These are phyloP conservation scores for Sporobolomyces phaffii DNA, from an alignment of 768 basidiomycete species.

Conservation along the genomic window DNA sequence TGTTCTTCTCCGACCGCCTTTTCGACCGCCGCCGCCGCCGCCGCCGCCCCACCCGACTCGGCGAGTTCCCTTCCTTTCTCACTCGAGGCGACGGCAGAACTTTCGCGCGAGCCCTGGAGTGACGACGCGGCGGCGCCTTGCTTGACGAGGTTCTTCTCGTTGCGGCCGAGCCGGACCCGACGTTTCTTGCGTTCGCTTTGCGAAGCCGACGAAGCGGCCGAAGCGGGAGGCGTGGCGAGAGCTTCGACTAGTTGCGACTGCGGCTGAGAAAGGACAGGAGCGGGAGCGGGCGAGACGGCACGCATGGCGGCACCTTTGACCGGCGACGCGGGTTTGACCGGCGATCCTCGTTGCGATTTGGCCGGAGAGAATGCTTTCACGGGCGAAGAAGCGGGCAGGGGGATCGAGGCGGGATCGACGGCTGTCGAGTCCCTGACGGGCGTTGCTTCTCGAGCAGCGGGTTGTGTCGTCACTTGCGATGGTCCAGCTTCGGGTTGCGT, in stretches of 20 bases:
- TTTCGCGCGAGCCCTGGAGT: background rate
- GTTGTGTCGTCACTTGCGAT: background rate
- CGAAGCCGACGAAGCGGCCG: background rate
- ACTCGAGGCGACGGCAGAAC: background rate
- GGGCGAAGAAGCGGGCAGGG: constrained; percentile 3
- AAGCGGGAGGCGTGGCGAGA: background rate
- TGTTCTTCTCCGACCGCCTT: background rate
- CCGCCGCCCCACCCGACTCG: background rate
- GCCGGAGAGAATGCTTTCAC: background rate
- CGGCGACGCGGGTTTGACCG: background rate
- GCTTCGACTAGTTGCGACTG: background rate
- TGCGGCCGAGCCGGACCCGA: background rate
- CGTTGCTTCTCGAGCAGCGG: background rate
- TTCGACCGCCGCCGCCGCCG: background rate
- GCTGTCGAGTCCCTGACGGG: background rate
- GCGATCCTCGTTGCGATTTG: background rate
- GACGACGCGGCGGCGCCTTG: background rate
- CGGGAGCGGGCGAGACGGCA: background rate
- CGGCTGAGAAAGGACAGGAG: background rate
- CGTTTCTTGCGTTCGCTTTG: background rate
- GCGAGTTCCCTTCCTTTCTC: background rate
- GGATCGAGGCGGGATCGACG: constrained; percentile 11
- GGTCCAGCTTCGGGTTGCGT: background rate
- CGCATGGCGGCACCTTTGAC: background rate
- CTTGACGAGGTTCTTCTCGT: background rate